Evolutionary conservation across 208 protist genomes (phyloP).

Genomic region (Leptomonas pyrrhocoris): DNA sequence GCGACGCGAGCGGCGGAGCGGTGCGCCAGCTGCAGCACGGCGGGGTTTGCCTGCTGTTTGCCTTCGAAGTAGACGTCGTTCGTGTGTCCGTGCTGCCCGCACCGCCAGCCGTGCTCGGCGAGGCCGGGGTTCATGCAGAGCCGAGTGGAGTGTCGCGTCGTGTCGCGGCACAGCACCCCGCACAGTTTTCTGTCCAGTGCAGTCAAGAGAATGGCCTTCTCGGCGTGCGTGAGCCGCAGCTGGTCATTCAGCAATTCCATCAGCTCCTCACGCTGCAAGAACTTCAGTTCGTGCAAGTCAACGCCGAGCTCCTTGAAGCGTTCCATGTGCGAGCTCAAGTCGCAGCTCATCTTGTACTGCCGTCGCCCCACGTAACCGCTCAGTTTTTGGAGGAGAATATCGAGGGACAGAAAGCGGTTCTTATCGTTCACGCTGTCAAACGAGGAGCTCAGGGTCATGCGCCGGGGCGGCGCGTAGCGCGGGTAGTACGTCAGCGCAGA

Average conservation of each 20-base stretch:
- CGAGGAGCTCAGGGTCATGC: constrained; percentile 63
- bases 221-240: constrained; percentile 48
- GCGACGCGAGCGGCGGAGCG: constrained; percentile 56
- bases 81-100: constrained; percentile 77
- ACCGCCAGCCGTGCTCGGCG: constrained; percentile 84
- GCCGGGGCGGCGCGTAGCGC: constrained; percentile 62
- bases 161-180: constrained; percentile 74
- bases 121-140: constrained; percentile 75
- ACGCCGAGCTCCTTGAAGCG: constrained; percentile 66
- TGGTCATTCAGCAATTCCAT: constrained; percentile 53
- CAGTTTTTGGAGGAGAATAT: constrained; percentile 72
- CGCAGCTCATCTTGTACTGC: constrained; percentile 84
- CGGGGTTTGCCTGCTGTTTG: constrained; percentile 75
- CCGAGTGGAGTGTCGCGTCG: constrained; percentile 66
- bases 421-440: constrained; percentile 79
- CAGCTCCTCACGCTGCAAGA: constrained; percentile 61
- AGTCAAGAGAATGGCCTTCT: constrained; percentile 66
- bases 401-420: constrained; percentile 80
- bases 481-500: constrained; percentile 61
- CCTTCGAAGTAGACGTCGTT: constrained; percentile 92
- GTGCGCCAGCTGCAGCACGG: constrained; percentile 54
- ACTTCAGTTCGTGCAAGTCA: constrained; percentile 92
- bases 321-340: constrained; percentile 51
- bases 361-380: constrained; percentile 79
- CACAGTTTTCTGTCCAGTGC: constrained; percentile 78